Evolutionary conservation across 257 asterid species (phyloP).

Genomic region (Solanum dulcamara): DNA sequence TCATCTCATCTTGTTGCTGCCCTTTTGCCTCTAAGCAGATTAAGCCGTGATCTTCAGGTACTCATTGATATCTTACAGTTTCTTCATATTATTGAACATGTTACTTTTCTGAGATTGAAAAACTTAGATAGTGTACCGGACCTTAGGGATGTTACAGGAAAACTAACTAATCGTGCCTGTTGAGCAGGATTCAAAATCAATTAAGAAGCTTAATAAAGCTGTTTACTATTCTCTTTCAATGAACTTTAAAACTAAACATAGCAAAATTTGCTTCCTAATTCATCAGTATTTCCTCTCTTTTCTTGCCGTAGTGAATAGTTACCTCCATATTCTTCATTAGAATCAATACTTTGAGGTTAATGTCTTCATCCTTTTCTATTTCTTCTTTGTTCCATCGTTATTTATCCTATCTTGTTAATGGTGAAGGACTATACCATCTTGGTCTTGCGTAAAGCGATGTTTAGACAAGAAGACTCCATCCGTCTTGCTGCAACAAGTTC

Average conservation of each 20-base stretch:
- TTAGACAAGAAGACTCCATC: constrained; percentile 68
- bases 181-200: neutral
- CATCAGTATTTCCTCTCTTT: neutral
- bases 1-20: constrained; percentile 50
- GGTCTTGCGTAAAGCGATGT: constrained; percentile 82
- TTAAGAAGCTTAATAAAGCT: neutral
- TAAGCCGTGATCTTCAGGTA: constrained; percentile 67
- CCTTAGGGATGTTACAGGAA: neutral
- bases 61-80: neutral
- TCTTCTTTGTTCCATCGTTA: neutral
- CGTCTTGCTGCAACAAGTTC: constrained; percentile 63
- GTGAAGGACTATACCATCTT: constrained; percentile 60
- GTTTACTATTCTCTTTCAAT: neutral
- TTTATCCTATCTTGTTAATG: constrained; percentile 1
- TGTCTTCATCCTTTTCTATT: neutral
- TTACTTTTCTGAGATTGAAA: neutral
- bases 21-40: constrained; percentile 58
- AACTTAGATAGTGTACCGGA: neutral
- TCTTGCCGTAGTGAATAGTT: neutral
- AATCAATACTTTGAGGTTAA: neutral
- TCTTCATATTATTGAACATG: constrained; percentile 2
- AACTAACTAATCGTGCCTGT: neutral
- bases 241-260: neutral
- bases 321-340: neutral
- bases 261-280: neutral